These are phyloP conservation scores for Panicum hallii DNA, from an alignment of 202 grass and related monocot genomes.

Conservation along the genomic window DNA sequence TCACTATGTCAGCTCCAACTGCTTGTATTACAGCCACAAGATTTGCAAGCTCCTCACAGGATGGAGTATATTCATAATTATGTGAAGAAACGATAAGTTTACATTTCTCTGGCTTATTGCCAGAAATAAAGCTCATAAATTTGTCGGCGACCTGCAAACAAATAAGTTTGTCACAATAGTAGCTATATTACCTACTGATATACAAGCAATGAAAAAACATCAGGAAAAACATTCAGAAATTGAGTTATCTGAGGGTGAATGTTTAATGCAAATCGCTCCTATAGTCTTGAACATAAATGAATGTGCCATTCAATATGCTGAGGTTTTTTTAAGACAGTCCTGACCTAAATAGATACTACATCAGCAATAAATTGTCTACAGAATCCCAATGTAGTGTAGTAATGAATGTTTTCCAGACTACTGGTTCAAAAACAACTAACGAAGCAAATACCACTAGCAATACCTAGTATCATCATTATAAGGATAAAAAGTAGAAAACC, in stretches of 20 bases:
- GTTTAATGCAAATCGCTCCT: background rate
- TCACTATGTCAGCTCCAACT: slow-evolving; percentile 94
- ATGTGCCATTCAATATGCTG: background rate
- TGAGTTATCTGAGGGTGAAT: slow-evolving; percentile 13
- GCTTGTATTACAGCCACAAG: slow-evolving; percentile 94
- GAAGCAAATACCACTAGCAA: background rate
- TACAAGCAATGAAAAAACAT: background rate
- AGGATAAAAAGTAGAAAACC: slow-evolving; percentile 24
- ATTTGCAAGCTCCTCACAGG: slow-evolving; percentile 72
- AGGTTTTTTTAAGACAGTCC: background rate
- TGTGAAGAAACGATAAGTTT: slow-evolving; percentile 98
- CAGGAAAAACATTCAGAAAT: background rate
- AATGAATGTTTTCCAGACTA: background rate
- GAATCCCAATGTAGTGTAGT: background rate
- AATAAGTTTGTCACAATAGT: slow-evolving; percentile 29
- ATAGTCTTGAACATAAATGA: slow-evolving; percentile 10
- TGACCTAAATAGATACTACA: background rate
- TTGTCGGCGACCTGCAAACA: slow-evolving; percentile 75
- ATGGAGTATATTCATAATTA: slow-evolving; percentile 92
- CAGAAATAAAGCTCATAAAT: slow-evolving; percentile 79
- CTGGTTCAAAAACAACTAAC: background rate
- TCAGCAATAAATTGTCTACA: background rate
- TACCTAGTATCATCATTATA: slow-evolving; percentile 6
- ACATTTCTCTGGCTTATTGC: slow-evolving; percentile 80
- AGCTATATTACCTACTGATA: slow-evolving; percentile 20